Base-by-base conservation (phyloP, 1,284 basidiomycete genomes). In the Earliella scabrosa region DNA sequence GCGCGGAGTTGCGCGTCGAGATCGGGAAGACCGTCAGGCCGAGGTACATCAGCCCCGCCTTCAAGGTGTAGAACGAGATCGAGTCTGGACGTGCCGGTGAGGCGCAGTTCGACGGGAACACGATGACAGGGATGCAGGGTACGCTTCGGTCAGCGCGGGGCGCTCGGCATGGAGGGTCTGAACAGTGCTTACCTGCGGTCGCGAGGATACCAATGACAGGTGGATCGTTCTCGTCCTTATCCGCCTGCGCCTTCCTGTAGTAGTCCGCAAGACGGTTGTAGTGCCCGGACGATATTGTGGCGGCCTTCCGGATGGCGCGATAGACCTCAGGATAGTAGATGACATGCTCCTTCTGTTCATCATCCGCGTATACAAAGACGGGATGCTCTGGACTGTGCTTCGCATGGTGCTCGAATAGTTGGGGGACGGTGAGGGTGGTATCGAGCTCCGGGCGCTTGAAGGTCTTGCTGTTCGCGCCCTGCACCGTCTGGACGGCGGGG, bases 1-100 rank as follows among this genome's bases (percentile, higher is more conserved):
- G 53, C 11, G 71, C 60, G 3, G 77, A 78, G 59, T 79, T 78
- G 26, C 76, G 68, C 0, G 71, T 67, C 4, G 77, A 79, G 35
- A 79, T 68, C 0, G 73, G 70, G 58, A 79, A 79, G 1, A 63
- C 55, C 9, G 54, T 58, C 50, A 58, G 65, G 8, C 69, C 71
- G 16, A 61, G 49, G 36, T 58, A 62, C 56, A 66, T 59, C 13
- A 75, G 56, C n/a, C 71, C 71, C 21, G 61, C 41, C 31, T 65
- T 51, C 11, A 68, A 36, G 1, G 70, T 64, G 35, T 65, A 60
- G 50, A 69, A 73, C 0, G 70, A 68, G 43, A 74, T 63, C 11
- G 66, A 58, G 47, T 75, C 74, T 73, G 54, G 14, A 26, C 10
- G 47, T 50, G 9, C 6, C 14, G 3, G 13, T 26, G 1, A 27